These are phyloP conservation scores for Citrus sp. DNA, from an alignment of 345 rosid species.

Conservation along the genomic window DNA sequence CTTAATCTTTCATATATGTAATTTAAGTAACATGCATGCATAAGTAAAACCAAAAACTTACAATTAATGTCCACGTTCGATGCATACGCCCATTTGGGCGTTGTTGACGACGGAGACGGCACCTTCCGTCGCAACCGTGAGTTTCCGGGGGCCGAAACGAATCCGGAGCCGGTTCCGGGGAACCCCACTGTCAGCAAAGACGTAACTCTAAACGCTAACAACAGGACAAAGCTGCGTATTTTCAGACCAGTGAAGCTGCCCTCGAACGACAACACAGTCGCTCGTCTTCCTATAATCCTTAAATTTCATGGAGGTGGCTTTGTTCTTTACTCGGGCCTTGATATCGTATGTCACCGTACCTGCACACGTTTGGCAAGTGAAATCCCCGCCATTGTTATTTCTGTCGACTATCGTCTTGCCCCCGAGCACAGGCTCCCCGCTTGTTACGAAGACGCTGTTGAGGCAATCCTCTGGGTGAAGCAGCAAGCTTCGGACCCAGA, in stretches of 20 bases:
- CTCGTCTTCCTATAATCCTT: slow-evolving; percentile 33
- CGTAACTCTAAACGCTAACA: slow-evolving; percentile 6
- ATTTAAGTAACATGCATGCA: too few relatives aligned
- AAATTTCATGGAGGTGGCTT: slow-evolving; percentile 39
- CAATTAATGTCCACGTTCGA: slow-evolving; percentile 17
- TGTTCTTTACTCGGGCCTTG: slow-evolving; percentile 3
- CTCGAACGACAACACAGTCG: slow-evolving; percentile 22
- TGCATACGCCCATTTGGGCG: slow-evolving; percentile 14
- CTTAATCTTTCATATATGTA: too few relatives aligned
- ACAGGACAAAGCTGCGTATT: slow-evolving; percentile 10
- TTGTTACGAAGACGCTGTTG: slow-evolving; percentile 42
- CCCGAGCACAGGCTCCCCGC: slow-evolving; percentile 38
- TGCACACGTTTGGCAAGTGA: slow-evolving; percentile 23
- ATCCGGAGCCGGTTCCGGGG: slow-evolving; percentile 16
- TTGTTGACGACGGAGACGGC: slow-evolving; percentile 20
- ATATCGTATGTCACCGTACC: background rate
- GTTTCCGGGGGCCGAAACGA: background rate
- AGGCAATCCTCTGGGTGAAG: slow-evolving; percentile 32
- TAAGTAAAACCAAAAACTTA: too few relatives aligned
- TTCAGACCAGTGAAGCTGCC: slow-evolving; percentile 21
- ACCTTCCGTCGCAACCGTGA: background rate
- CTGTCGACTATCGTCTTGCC: slow-evolving; percentile 36
- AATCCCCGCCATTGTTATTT: slow-evolving; percentile 26
- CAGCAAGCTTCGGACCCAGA: slow-evolving; percentile 8
- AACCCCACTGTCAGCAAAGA: slow-evolving; percentile 22